Evolutionary conservation across 2,329 filamentous ascomycete genomes (phyloP).

Genomic region (Fusarium caatingaense): DNA sequence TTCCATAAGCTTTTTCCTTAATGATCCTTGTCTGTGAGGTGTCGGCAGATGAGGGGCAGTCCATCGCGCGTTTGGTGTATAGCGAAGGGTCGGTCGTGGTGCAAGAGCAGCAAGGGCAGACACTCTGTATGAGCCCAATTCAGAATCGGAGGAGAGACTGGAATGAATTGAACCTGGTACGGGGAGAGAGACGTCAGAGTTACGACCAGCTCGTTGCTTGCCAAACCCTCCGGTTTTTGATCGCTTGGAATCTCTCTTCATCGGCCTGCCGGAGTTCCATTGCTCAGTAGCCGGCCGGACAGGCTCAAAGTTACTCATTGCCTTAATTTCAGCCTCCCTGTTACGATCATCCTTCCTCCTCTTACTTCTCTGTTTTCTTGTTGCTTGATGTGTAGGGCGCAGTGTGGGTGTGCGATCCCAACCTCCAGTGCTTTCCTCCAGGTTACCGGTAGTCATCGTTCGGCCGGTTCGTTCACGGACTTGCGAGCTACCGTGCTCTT

Average conservation of each 20-base stretch:
- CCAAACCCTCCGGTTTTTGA: slow-evolving; percentile 64
- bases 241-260: slow-evolving; percentile 74
- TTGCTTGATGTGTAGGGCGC: slow-evolving; percentile 70
- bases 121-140: slow-evolving; percentile 79
- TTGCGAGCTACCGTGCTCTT: slow-evolving; percentile 32
- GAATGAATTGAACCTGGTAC: slow-evolving; percentile 80
- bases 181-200: slow-evolving; percentile 81
- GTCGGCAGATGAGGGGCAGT: slow-evolving; percentile 59
- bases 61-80: slow-evolving; percentile 73
- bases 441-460: slow-evolving; percentile 22
- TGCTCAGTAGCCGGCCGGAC: slow-evolving; percentile 70
- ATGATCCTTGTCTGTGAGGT: slow-evolving; percentile 61
- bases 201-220: slow-evolving; percentile 68
- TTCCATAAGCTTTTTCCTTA: slow-evolving; percentile 64
- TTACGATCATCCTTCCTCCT: slow-evolving; percentile 79
- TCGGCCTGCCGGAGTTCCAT: slow-evolving; percentile 68
- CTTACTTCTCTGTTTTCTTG: slow-evolving; percentile 77
- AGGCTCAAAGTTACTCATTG: slow-evolving; percentile 79
- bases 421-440: slow-evolving; percentile 23
- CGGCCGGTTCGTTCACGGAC: slow-evolving; percentile 40
- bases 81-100: slow-evolving; percentile 85
- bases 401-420: slow-evolving; percentile 61
- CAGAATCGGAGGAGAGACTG: slow-evolving; percentile 78
- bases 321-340: slow-evolving; percentile 88
- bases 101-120: slow-evolving; percentile 84